Base-by-base conservation (phyloP, 768 basidiomycete genomes). In the Auriscalpium microsporum region DNA sequence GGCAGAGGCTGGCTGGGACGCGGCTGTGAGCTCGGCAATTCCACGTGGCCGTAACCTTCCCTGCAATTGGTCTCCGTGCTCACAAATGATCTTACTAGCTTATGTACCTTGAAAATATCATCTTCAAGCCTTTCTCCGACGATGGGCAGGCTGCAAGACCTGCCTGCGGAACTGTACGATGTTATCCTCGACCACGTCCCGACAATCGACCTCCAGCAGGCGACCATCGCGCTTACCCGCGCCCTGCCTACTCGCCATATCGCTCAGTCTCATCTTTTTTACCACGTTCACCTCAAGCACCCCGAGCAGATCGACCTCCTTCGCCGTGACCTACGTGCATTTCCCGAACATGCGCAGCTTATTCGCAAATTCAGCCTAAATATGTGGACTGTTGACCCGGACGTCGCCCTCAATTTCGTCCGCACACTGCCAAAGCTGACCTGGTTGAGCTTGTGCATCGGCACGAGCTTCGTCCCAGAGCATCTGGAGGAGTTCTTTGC, bases 381-480 rank as follows among this genome's bases (percentile, higher is more conserved):
- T 65, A 71, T 76, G 13, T 94, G 88, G 87, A 73, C 65, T 8
- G 82, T 82, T 33, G 88, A 93, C 63, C 84, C 88, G 3, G 83
- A 90, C 56, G 77, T 89, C 13, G 70, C 90, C 44, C 75, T 85
- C 63, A 88, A 87, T 64, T 63, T 90, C n/a, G 59, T 93, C 17
- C 66, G 70, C 19, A 69, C 84, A 37, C 70, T 94, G 9, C 75
- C 81, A 1, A 68, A 71, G 17, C 59, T 89, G 17, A 65, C 67
- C 23, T 69, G 70, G 8, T 65, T 95, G 58, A 70, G 67, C 23
- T 67, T 96, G 50, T 82, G 81, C 67, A 74, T 94, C 58, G 94
- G 93, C 0, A 83, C 90, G 0, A 76, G 68, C 58, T 92, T 92
- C 66, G 67, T 82, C 0, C 92, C 92, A 2, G 90, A 94, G 60